A percentile compares a stretch with the other conserved stretches of the same genome.
Conservation (phyloP, 2,329 filamentous ascomycete genomes). For the Talaromyces sp. region DNA sequence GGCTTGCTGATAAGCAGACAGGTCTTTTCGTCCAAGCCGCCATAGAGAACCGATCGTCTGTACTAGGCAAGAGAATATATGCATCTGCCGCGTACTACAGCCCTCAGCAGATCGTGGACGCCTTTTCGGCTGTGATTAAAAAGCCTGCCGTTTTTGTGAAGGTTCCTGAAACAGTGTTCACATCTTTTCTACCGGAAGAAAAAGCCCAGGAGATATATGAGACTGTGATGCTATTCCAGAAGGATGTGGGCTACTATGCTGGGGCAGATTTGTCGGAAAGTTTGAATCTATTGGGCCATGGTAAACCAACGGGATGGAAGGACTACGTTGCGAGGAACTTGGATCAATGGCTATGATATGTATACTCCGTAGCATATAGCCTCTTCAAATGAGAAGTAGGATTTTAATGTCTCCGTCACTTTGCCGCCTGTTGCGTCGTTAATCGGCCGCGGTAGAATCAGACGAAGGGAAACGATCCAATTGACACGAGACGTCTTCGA, state of each 20-base stretch:
- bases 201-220: slow-evolving; percentile 49
- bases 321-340: slow-evolving; percentile 20
- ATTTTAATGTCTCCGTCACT: too few relatives aligned
- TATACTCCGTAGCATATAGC: background rate
- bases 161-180: slow-evolving; percentile 27
- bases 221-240: slow-evolving; percentile 51
- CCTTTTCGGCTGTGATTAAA: slow-evolving; percentile 41
- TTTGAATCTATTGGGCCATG: slow-evolving; percentile 24
- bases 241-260: slow-evolving; percentile 52
- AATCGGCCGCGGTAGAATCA: too few relatives aligned
- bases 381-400: background rate
- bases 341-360: background rate
- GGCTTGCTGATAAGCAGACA: slow-evolving; percentile 20
- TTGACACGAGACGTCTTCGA: too few relatives aligned
- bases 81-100: slow-evolving; percentile 43
- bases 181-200: slow-evolving; percentile 24
- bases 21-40: slow-evolving; percentile 30
- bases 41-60: slow-evolving; percentile 41
- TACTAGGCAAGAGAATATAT: slow-evolving; percentile 44
- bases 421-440: background rate
- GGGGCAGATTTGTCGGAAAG: slow-evolving; percentile 34
- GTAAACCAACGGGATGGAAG: slow-evolving; percentile 27
- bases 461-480: too few relatives aligned
- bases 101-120: slow-evolving; percentile 38
- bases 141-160: slow-evolving; percentile 30